Percentiles rank a stretch among this genome's conserved stretches.
These are phyloP conservation scores for Russula olivacea DNA, from an alignment of 768 basidiomycete species.

Conservation along the genomic window DNA sequence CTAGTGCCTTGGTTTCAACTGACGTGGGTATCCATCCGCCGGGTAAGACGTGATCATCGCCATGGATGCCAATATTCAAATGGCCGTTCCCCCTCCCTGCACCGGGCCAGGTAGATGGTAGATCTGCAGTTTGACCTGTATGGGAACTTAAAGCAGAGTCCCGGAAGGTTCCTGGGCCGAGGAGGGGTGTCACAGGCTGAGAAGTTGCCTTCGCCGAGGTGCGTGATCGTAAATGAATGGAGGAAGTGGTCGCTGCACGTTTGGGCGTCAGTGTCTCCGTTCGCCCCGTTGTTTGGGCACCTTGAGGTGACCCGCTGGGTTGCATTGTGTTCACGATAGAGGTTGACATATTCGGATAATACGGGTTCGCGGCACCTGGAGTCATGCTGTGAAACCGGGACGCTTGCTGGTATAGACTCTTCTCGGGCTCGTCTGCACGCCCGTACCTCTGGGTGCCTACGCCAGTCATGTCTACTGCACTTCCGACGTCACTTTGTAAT, in stretches of 20 bases:
- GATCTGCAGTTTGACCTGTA: slow-evolving; percentile 41
- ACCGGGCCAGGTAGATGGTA: slow-evolving; percentile 62
- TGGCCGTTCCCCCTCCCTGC: slow-evolving; percentile 30
- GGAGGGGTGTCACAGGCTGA: slow-evolving; percentile 36
- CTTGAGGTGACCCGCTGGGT: not conserved
- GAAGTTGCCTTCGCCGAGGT: slow-evolving; percentile 24
- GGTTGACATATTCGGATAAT: slow-evolving; percentile 17
- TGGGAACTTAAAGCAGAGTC: slow-evolving; percentile 57
- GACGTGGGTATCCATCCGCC: slow-evolving; percentile 28
- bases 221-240: slow-evolving; percentile 3
- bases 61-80: slow-evolving; percentile 4
- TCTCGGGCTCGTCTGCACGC: slow-evolving; percentile 25
- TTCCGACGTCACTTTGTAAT: slow-evolving; percentile 47
- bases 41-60: slow-evolving; percentile 13
- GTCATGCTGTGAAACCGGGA: slow-evolving; percentile 6
- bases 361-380: slow-evolving; percentile 4
- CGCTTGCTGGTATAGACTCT: slow-evolving; percentile 25
- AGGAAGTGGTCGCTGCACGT: not conserved
- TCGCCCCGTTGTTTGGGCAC: not conserved
- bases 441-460: slow-evolving; percentile 40
- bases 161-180: slow-evolving; percentile 55
- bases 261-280: not conserved
- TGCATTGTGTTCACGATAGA: slow-evolving; percentile 7
- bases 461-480: slow-evolving; percentile 58
- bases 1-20: not conserved